Conservation (phyloP, 169 alveolate genomes). For the Plasmodium adleri region DNA sequence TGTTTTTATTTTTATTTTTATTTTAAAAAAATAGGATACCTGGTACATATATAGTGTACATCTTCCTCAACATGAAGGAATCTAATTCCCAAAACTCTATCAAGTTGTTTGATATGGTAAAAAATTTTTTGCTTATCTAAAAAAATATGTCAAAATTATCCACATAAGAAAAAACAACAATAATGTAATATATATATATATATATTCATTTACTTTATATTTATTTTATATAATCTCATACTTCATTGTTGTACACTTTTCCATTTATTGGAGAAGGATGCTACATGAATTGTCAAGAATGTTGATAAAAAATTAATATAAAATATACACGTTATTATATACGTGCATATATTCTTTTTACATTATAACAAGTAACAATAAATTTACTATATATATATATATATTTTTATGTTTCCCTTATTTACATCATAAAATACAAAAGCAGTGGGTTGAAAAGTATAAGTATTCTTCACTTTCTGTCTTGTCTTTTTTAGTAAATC, state of each 20-base stretch:
- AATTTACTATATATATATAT: background rate
- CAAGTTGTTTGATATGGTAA: constrained; percentile 80
- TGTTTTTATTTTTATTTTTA: too few species aligned
- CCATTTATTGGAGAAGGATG: constrained; percentile 76
- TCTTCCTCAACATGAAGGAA: constrained; percentile 57
- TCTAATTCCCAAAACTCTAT: constrained; percentile 86
- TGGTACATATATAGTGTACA: constrained; percentile 72
- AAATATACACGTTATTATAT: background rate
- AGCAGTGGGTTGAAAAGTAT: constrained; percentile 82
- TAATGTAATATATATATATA: background rate
- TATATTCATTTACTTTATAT: background rate
- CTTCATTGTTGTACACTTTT: constrained; percentile 70
- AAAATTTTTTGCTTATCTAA: constrained; percentile 81
- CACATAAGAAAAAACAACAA: background rate
- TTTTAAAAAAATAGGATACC: constrained; percentile 2
- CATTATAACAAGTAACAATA: background rate
- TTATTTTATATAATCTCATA: background rate
- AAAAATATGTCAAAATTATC: constrained; percentile 6
- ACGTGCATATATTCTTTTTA: background rate
- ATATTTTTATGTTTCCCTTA: constrained; percentile 3
- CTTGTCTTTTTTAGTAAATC: constrained; percentile 81
- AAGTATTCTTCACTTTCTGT: constrained; percentile 78
- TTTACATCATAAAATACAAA: constrained; percentile 84
- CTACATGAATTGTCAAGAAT: constrained; percentile 14
- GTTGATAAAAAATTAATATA: background rate